Base-by-base conservation (phyloP, 768 basidiomycete genomes). In the Boletus edulis region DNA sequence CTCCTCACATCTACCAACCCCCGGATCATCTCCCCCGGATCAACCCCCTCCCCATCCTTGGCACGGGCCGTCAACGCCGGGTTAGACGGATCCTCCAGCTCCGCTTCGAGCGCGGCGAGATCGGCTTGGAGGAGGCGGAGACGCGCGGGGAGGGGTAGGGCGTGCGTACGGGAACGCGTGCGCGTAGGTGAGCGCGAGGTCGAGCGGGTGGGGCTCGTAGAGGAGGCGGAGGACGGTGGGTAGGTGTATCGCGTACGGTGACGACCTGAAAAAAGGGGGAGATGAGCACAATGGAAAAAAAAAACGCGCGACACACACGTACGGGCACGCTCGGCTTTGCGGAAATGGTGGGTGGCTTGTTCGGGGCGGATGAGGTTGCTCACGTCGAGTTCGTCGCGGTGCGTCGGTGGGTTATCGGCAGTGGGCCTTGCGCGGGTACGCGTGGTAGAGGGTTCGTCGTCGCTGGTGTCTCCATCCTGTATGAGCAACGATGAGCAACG, bases 51-150 rank as follows among this genome's bases (percentile, higher is more conserved):
- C 3, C 66, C 64, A 6, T 58, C 55, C 41, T 81, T 79, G 51
- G 83, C 81, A 27, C 78, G 73, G 53, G 86, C 86, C 46, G 77
- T 77, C 24, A 89, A 64, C 13, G 83, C 72, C 15, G 87, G 86
- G 65, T 87, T 91, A 4, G 89, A 81, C 11, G 89, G 90, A 60
- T 92, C 89, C 0, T 85, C 78, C n/a, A 95, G 76, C 64, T 95
- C 91, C 1, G 75, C 68, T 68, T 99, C 96, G 4, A 99, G 78
- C 29, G 91, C 79, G 0, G 80, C 70, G 1, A 98, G 76, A 64
- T 99, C 96, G 3, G 80, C 78, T 56, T 93, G 89, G 9, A 99
- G 76, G 3, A 75, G 70, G 10, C 81, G 80, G 20, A 94, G 70
- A 32, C 87, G 79, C 40, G 81, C 77, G 1, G 85, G 81, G 8